These are phyloP conservation scores for Fusarium stilboides DNA, from an alignment of 2,329 filamentous ascomycete species.

Conservation along the genomic window DNA sequence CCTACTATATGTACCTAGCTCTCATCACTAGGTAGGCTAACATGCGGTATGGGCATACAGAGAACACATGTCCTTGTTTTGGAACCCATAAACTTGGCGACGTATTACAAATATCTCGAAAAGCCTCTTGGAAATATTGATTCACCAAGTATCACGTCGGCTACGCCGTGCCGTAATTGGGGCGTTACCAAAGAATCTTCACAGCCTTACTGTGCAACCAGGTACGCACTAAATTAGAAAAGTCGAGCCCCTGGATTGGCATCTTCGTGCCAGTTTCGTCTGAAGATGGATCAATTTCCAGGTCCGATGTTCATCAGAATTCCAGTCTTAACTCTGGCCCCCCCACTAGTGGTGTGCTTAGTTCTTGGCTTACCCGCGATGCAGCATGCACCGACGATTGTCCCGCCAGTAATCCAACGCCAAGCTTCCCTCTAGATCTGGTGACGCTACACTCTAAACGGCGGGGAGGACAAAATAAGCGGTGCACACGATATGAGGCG, in stretches of 20 bases:
- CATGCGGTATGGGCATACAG: slow-evolving; percentile 11
- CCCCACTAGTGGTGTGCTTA: slow-evolving; percentile 1
- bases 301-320: slow-evolving; percentile 10
- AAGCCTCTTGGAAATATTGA: slow-evolving; percentile 25
- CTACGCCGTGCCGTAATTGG: slow-evolving; percentile 26
- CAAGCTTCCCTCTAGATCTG: slow-evolving; percentile 24
- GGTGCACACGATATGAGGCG: neutral
- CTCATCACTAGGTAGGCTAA: slow-evolving; percentile 4
- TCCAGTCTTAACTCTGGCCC: neutral
- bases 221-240: neutral
- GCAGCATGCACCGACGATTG: slow-evolving; percentile 2
- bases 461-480: slow-evolving; percentile 10
- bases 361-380: slow-evolving; percentile 18
- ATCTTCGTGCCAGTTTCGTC: neutral
- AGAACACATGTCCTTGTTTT: slow-evolving; percentile 12
- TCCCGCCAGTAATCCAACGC: slow-evolving; percentile 4
- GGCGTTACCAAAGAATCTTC: slow-evolving; percentile 4
- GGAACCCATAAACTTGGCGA: slow-evolving; percentile 10
- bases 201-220: slow-evolving; percentile 32
- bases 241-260: neutral
- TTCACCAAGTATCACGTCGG: slow-evolving; percentile 22
- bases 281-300: slow-evolving; percentile 1
- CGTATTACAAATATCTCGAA: slow-evolving; percentile 25
- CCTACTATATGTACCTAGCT: slow-evolving; percentile 7
- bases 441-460: neutral